A percentile compares a stretch with the other conserved stretches of the same genome.
These are phyloP conservation scores for Ogataea nitratoaversa DNA, from an alignment of 805 yeast species.

Conservation along the genomic window DNA sequence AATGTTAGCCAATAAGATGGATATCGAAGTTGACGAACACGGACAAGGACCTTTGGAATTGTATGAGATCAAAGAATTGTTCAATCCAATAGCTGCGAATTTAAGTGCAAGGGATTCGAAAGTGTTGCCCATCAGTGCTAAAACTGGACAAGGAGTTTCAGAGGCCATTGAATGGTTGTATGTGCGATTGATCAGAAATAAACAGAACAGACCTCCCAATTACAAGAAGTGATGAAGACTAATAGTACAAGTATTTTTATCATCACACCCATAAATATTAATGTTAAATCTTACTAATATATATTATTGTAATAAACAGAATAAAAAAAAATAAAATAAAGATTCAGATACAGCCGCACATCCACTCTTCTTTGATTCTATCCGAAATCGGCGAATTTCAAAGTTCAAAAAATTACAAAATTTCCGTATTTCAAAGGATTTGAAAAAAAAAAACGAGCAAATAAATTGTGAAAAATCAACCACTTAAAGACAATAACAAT, in stretches of 20 bases:
- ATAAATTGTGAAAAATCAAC: neutral
- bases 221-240: neutral
- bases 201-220: slow-evolving; percentile 52
- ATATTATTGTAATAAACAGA: no score
- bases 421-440: neutral
- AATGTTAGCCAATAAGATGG: slow-evolving; percentile 96
- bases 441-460: neutral
- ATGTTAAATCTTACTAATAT: no score
- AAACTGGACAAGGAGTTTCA: slow-evolving; percentile 74
- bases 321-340: no score
- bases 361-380: no score
- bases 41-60: slow-evolving; percentile 57
- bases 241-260: no score
- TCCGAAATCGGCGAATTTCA: no score
- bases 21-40: slow-evolving; percentile 71
- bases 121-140: slow-evolving; percentile 85
- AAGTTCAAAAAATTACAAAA: neutral
- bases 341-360: no score
- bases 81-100: slow-evolving; percentile 77
- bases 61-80: slow-evolving; percentile 75
- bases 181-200: slow-evolving; percentile 65
- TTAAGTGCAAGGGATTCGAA: slow-evolving; percentile 88
- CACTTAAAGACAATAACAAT: neutral
- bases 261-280: no score
- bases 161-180: slow-evolving; percentile 90